Base-by-base conservation (phyloP, 2,329 filamentous ascomycete genomes). In the Lachnum nothofagi region DNA sequence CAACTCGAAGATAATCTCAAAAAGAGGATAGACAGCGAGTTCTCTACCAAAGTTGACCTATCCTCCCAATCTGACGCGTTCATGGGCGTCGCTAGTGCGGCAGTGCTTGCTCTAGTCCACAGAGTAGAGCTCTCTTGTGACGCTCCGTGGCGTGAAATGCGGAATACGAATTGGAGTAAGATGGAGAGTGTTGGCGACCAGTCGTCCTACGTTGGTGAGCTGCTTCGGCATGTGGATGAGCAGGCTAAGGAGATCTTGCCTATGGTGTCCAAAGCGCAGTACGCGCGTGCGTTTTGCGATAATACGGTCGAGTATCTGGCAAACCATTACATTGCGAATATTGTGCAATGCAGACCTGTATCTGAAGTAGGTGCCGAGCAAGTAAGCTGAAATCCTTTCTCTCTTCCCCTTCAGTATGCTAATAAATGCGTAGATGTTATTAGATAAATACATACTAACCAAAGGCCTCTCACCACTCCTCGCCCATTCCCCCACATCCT, bases 1-100 rank as follows among this genome's bases (percentile, higher is more conserved):
- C 91, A 97, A 64, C 76, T 98, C 1, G 91, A 97, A 66, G 91
- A 97, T 61, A 95, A 88, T 67, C 91, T 98, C 68, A 91, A 89
- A 69, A 85, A 87, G 60, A 82, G 90, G 8, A 90, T 98, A 54
- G 93, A 97, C 56, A 75, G 80, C 39, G 86, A 90, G 2, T 73
- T 95, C 29, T 80, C 80, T 14, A 71, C 81, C 24, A 83, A 81
- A 54, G 86, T 98, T 5, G 91, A 97, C 66, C 72, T 98, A 17
- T 91, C 95, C 46, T 91, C 86, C 20, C 93, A 97, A 67, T 89
- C 91, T 0, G 93, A 98, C 68, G 83, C 89, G 0, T 98, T 97
- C 68, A 86, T 98, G 73, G 91, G 91, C 2, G 91, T 98, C 31
- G 93, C 91, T 2, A 91, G 88, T 63, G 86, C 90, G 10, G 85